phyloP scores from a whole-genome alignment of 768 basidiomycete genomes.

The Rhizopogon vesiculosus region DNA sequence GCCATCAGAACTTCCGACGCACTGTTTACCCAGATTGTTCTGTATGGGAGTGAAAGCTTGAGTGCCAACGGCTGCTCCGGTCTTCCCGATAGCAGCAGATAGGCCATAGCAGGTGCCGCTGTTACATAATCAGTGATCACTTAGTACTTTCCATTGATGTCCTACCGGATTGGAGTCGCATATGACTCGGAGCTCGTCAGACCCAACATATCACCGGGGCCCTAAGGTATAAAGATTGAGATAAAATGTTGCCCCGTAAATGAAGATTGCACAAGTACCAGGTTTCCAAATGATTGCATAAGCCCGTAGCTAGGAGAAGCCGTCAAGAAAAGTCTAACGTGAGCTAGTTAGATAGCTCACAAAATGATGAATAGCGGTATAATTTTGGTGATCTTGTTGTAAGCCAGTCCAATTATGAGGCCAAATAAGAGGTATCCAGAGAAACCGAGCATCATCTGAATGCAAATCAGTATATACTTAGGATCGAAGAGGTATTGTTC shows the following conservation, averaged over 20 bases:
- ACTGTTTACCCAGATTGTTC: conserved; percentile 61
- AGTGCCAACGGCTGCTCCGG: conserved; percentile 69
- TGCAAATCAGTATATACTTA: conserved; percentile 2
- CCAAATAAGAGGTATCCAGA: conserved; percentile 64
- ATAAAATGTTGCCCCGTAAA: background rate
- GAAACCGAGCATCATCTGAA: conserved; percentile 64
- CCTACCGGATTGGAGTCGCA: conserved; percentile 58
- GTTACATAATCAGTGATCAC: background rate
- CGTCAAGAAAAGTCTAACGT: conserved; percentile 1
- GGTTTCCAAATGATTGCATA: conserved; percentile 70
- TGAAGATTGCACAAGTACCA: conserved; percentile 31
- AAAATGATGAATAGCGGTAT: conserved; percentile 65
- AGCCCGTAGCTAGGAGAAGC: conserved; percentile 50
- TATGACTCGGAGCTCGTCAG: conserved; percentile 65
- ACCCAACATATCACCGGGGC: conserved; percentile 69
- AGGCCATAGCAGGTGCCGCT: conserved; percentile 70
- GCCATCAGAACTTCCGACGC: conserved; percentile 10
- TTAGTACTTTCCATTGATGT: background rate
- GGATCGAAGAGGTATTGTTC: conserved; percentile 10
- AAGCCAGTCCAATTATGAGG: conserved; percentile 54
- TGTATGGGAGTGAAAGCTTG: conserved; percentile 71
- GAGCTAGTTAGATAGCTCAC: conserved; percentile 29
- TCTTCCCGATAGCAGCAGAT: conserved; percentile 63
- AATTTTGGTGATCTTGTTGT: conserved; percentile 58
- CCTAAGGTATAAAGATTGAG: conserved; percentile 31